phyloP scores from a whole-genome alignment of 2,329 filamentous ascomycete genomes.

The Dothideomycetidae sp. region DNA sequence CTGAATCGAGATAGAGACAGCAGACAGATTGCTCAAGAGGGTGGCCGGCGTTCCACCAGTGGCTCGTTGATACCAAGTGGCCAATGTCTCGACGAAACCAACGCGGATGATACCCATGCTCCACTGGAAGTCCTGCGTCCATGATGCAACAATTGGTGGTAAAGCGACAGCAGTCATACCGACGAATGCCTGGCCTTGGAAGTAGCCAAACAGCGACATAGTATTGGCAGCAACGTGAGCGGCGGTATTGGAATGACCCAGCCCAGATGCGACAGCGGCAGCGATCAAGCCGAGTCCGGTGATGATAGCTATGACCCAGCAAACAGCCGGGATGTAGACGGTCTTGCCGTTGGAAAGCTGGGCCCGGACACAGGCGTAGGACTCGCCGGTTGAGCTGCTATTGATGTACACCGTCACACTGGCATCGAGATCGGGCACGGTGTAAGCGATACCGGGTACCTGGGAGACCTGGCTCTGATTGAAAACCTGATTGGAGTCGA shows the following conservation, averaged over 20 bases:
- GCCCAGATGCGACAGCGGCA: slow-evolving; percentile 75
- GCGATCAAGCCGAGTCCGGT: slow-evolving; percentile 70
- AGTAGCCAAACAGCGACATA: slow-evolving; percentile 85
- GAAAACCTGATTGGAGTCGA: slow-evolving; percentile 56
- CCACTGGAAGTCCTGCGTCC: slow-evolving; percentile 98
- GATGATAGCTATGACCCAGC: slow-evolving; percentile 80
- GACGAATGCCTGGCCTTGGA: slow-evolving; percentile 85
- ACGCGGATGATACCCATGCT: slow-evolving; percentile 90
- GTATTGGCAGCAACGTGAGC: slow-evolving; percentile 90
- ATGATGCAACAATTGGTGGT: slow-evolving; percentile 76
- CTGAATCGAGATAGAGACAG: slow-evolving; percentile 70
- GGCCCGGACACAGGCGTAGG: slow-evolving; percentile 76
- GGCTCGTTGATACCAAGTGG: slow-evolving; percentile 89
- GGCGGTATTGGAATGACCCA: slow-evolving; percentile 86
- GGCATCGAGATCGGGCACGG: slow-evolving; percentile 80
- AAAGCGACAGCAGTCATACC: slow-evolving; percentile 69
- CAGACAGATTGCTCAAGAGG: slow-evolving; percentile 58
- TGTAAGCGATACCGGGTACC: slow-evolving; percentile 77
- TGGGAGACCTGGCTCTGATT: slow-evolving; percentile 41
- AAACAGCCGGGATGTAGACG: slow-evolving; percentile 74
- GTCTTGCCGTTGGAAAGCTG: slow-evolving; percentile 83
- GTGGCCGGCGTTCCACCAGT: slow-evolving; percentile 76
- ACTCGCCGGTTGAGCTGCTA: slow-evolving; percentile 45
- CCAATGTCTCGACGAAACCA: slow-evolving; percentile 73
- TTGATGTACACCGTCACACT: slow-evolving; percentile 72